Evolutionary conservation across 208 protist genomes (phyloP).

Genomic region (Crithidia sp.): DNA sequence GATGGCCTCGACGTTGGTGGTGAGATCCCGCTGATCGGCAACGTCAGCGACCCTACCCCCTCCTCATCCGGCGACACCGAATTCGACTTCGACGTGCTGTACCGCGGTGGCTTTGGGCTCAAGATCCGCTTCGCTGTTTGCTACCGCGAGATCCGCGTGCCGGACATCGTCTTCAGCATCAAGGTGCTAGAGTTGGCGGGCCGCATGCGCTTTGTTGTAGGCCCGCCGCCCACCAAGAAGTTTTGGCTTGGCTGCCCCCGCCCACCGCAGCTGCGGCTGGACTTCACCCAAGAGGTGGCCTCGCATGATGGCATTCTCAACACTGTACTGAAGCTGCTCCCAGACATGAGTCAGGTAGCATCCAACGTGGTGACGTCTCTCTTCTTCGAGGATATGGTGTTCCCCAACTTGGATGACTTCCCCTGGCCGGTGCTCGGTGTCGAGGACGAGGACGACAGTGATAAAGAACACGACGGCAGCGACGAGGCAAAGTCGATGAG

Average conservation of each 20-base stretch:
- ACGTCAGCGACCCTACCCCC: slow-evolving; percentile 60
- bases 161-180: slow-evolving; percentile 78
- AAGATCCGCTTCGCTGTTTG: slow-evolving; percentile 71
- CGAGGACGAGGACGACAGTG: slow-evolving; percentile 19
- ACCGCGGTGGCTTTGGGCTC: slow-evolving; percentile 77
- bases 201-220: slow-evolving; percentile 73
- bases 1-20: slow-evolving; percentile 69
- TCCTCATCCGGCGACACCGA: slow-evolving; percentile 66
- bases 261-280: slow-evolving; percentile 70
- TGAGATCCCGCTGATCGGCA: slow-evolving; percentile 78
- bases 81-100: slow-evolving; percentile 87
- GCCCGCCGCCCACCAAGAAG: slow-evolving; percentile 75
- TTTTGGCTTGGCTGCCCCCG: slow-evolving; percentile 71
- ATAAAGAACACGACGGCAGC: slow-evolving; percentile 2
- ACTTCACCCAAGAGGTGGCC: slow-evolving; percentile 81
- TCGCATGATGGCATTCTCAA: slow-evolving; percentile 76
- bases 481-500: slow-evolving; percentile 5
- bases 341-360: slow-evolving; percentile 73
- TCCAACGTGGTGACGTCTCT: slow-evolving; percentile 71
- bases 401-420: slow-evolving; percentile 83
- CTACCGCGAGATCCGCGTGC: slow-evolving; percentile 68
- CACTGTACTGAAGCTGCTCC: slow-evolving; percentile 64
- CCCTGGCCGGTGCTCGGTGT: slow-evolving; percentile 61
- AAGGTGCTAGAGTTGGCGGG: slow-evolving; percentile 77
- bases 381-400: slow-evolving; percentile 87